Evolutionary conservation across 2,329 filamentous ascomycete genomes (phyloP).

Genomic region (Pestalotiopsis sp.): DNA sequence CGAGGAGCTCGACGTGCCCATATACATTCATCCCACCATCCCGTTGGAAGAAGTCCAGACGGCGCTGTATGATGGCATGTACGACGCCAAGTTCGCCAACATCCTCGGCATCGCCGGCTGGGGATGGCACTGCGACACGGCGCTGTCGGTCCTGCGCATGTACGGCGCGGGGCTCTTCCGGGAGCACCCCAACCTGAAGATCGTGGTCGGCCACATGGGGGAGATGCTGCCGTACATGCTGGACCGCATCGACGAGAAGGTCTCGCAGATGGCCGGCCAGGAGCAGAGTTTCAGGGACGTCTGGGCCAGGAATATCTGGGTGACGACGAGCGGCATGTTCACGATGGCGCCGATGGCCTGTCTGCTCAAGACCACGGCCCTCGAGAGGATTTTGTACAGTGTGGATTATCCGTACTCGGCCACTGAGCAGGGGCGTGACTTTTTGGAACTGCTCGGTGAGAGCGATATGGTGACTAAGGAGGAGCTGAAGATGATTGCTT

Average conservation of each 20-base stretch:
- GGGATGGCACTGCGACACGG: background rate
- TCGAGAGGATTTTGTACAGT: background rate
- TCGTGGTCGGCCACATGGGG: background rate
- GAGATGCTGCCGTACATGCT: background rate
- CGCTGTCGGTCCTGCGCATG: background rate
- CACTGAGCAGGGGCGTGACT: background rate
- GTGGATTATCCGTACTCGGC: background rate
- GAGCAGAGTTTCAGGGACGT: background rate
- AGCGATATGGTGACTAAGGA: background rate
- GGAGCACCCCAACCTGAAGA: background rate
- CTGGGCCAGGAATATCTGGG: background rate
- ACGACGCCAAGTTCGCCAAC: background rate
- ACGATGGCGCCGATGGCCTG: background rate
- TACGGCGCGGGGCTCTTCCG: background rate
- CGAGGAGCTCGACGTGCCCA: background rate
- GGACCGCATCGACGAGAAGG: background rate
- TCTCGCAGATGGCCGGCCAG: background rate
- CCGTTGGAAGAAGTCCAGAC: background rate
- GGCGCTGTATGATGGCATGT: background rate
- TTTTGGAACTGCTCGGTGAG: background rate
- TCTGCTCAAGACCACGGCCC: background rate
- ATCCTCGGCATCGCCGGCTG: background rate
- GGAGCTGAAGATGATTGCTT: background rate
- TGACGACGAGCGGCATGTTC: background rate
- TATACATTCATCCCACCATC: background rate